These are phyloP conservation scores for Aspergillus phoenicis DNA, from an alignment of 2,329 filamentous ascomycete genomes.

Conservation along the genomic window DNA sequence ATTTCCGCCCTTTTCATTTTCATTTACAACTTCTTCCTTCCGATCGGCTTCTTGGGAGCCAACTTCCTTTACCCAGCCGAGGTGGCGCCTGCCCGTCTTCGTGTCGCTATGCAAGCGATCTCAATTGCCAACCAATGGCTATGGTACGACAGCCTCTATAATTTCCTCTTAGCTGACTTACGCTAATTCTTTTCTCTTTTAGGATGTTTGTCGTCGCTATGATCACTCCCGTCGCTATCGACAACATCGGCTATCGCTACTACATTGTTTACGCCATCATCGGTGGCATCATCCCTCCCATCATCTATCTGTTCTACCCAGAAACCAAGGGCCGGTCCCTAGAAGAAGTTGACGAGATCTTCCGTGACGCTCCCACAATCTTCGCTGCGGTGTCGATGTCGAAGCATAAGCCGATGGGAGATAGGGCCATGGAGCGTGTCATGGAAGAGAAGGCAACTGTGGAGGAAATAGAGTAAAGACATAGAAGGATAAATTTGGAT, in stretches of 20 bases:
- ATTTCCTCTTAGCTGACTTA: too few species aligned
- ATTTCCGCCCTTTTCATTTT: conserved; percentile 21
- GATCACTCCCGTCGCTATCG: conserved; percentile 25
- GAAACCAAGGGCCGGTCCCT: conserved; percentile 25
- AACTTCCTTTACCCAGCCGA: conserved; percentile 27
- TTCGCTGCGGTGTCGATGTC: conserved; percentile 15
- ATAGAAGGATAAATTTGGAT: background rate
- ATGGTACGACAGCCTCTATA: too few species aligned
- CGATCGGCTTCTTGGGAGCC: conserved; percentile 24
- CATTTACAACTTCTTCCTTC: conserved; percentile 25
- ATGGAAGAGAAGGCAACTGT: conserved; percentile 5
- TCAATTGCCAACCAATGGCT: conserved; percentile 22
- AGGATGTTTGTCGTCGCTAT: conserved; percentile 26
- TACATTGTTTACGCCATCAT: conserved; percentile 25
- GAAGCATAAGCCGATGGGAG: background rate
- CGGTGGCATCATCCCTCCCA: conserved; percentile 13
- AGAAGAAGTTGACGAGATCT: conserved; percentile 23
- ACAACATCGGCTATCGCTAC: conserved; percentile 22
- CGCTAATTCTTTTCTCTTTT: conserved; percentile 1
- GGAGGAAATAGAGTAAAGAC: background rate
- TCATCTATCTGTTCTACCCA: conserved; percentile 26
- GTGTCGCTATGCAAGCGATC: conserved; percentile 20
- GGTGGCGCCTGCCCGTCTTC: conserved; percentile 22
- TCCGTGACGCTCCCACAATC: conserved; percentile 20
- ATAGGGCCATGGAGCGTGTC: background rate